Percentiles rank a stretch among this genome's conserved stretches.
phyloP scores from a whole-genome alignment of 108 stramenopile species.

The Cyclotella baltica region DNA sequence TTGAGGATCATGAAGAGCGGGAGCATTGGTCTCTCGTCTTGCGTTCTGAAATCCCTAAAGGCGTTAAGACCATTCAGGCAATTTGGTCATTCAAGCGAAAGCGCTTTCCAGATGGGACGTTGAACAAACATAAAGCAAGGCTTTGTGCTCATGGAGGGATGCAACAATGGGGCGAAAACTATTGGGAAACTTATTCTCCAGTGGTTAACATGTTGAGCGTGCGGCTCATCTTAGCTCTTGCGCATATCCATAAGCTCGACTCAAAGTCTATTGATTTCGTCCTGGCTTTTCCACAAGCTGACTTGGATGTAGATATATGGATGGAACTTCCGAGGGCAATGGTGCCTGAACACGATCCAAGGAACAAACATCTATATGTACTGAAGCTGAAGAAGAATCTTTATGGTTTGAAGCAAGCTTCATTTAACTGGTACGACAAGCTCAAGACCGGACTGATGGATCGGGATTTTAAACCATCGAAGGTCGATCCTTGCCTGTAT shows the following conservation, averaged over 20 bases:
- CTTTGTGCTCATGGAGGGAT: too few relatives aligned
- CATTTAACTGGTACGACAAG: background rate
- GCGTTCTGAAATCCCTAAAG: background rate
- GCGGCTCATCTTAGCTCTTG: too few relatives aligned
- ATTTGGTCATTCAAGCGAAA: slow-evolving; percentile 9
- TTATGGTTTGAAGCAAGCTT: too few relatives aligned
- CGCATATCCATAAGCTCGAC: background rate
- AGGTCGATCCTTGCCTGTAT: too few relatives aligned
- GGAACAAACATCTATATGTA: background rate
- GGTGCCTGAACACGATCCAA: background rate
- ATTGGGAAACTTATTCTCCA: too few relatives aligned
- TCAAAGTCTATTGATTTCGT: background rate
- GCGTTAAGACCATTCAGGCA: background rate
- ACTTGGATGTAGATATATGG: background rate
- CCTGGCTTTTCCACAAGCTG: too few relatives aligned
- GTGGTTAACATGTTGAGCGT: background rate
- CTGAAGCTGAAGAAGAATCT: background rate
- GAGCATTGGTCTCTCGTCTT: slow-evolving; percentile 3
- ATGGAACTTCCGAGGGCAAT: background rate
- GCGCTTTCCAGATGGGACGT: background rate
- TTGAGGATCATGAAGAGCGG: background rate
- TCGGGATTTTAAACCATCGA: background rate
- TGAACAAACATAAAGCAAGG: too few relatives aligned
- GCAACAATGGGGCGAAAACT: too few relatives aligned
- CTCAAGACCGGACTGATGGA: background rate